A percentile compares a stretch with the other conserved stretches of the same genome.
phyloP scores from a whole-genome alignment of 225 moss, liverwort and hornwort genomes.

The Pleurozium schreberi region DNA sequence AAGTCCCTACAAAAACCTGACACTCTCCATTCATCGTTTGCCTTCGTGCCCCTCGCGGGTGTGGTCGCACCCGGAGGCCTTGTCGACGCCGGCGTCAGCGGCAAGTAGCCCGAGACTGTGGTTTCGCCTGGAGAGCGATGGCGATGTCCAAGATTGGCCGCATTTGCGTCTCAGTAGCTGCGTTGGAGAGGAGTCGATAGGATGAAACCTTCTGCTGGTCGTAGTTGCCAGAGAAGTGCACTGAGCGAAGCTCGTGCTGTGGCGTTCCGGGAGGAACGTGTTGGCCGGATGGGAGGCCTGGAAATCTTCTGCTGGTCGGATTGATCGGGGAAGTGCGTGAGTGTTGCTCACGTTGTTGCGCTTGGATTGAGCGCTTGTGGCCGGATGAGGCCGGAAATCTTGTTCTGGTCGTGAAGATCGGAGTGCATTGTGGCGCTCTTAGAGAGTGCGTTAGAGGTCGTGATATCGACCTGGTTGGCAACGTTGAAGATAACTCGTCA shows the following conservation, averaged over 20 bases:
- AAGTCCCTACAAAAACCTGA: not conserved
- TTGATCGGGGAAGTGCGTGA: not conserved
- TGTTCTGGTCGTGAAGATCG: not conserved
- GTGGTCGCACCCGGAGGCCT: not conserved
- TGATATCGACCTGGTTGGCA: not conserved
- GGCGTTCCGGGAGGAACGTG: not conserved
- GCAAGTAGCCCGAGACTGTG: not conserved
- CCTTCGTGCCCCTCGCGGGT: not conserved
- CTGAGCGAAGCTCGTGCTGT: not conserved
- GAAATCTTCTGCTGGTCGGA: not conserved
- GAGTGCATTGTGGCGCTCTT: not conserved
- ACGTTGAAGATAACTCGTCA: too few species aligned
- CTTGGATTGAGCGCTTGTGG: too few species aligned
- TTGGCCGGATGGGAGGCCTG: not conserved
- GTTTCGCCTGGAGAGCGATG: not conserved
- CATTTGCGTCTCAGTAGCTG: not conserved
- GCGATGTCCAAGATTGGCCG: not conserved
- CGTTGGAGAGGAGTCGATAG: not conserved
- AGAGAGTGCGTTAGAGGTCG: too few species aligned
- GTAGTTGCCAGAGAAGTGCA: not conserved
- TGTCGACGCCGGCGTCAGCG: not conserved
- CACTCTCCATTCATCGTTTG: accelerated
- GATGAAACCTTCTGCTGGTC: not conserved
- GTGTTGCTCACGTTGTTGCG: not conserved
- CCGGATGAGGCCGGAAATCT: not conserved